A percentile compares a stretch with the other conserved stretches of the same genome.
Conservation (phyloP, 2,329 filamentous ascomycete genomes). For the Fusarium goolgardi region DNA sequence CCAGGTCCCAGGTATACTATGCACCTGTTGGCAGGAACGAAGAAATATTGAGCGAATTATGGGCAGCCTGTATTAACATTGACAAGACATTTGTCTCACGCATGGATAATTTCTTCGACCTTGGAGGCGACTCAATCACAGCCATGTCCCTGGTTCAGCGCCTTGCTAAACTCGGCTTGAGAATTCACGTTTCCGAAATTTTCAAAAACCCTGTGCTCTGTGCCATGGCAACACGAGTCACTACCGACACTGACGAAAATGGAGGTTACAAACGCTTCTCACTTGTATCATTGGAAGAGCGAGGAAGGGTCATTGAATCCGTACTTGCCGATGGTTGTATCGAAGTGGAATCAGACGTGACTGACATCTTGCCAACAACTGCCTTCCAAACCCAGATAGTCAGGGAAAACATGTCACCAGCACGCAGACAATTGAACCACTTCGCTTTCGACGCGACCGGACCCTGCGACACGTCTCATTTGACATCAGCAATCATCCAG, state of each 20-base stretch:
- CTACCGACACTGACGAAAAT: not conserved
- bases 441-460: slow-evolving; percentile 5
- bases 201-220: slow-evolving; percentile 3
- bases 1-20: slow-evolving; percentile 3
- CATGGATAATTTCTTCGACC: slow-evolving; percentile 10
- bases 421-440: slow-evolving; percentile 4
- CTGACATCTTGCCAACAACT: slow-evolving; percentile 10
- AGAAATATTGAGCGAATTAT: slow-evolving; percentile 7
- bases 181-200: slow-evolving; percentile 1
- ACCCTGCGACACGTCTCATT: not conserved
- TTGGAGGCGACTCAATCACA: slow-evolving; percentile 11
- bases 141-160: slow-evolving; percentile 12
- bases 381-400: slow-evolving; percentile 5
- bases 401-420: slow-evolving; percentile 2
- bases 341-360: not conserved
- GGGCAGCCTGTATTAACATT: not conserved
- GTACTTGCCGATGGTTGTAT: not conserved
- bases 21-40: slow-evolving; percentile 2
- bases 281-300: slow-evolving; percentile 1
- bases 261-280: slow-evolving; percentile 1
- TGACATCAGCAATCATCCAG: slow-evolving; percentile 8
- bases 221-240: slow-evolving; percentile 4
- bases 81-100: slow-evolving; percentile 1
- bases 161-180: slow-evolving; percentile 3
- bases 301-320: not conserved